Evolutionary conservation across 2,329 filamentous ascomycete species (phyloP).

Genomic region (Hypomyces rosellus): DNA sequence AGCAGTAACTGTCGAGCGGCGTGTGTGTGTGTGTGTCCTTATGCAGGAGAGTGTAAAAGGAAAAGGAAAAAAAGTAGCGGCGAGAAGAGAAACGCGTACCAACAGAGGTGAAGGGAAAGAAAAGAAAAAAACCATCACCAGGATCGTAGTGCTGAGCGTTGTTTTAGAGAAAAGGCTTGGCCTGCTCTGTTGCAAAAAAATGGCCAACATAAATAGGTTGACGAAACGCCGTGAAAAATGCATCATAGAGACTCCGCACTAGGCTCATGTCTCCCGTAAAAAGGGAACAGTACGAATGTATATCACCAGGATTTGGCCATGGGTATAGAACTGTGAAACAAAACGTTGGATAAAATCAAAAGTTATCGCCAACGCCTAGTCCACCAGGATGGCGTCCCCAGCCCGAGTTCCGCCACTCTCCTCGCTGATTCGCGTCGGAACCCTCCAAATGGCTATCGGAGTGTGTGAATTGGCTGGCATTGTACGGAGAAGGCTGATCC

Average conservation of each 20-base stretch:
- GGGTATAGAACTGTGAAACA: conserved; percentile 8
- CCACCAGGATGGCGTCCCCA: conserved; percentile 46
- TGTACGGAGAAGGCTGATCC: conserved; percentile 40
- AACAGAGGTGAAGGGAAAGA: background rate
- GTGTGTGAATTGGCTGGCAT: conserved; percentile 36
- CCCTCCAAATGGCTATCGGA: conserved; percentile 35
- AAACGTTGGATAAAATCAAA: conserved; percentile 22
- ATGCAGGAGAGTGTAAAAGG: conserved; percentile 4
- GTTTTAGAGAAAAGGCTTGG: conserved; percentile 7
- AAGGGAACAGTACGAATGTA: conserved; percentile 8
- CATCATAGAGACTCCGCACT: conserved; percentile 31
- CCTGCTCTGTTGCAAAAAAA: conserved; percentile 15
- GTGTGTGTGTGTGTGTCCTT: too few relatives aligned
- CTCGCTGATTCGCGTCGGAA: conserved; percentile 38
- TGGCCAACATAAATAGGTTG: conserved; percentile 15
- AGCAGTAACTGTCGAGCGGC: background rate
- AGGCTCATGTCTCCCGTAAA: conserved; percentile 24
- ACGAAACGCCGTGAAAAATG: conserved; percentile 33
- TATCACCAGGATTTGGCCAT: conserved; percentile 7
- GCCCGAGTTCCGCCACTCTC: conserved; percentile 53
- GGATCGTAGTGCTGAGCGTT: conserved; percentile 7
- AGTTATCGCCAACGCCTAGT: conserved; percentile 42
- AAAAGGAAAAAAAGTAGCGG: conserved; percentile 9
- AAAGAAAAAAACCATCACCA: conserved; percentile 12
- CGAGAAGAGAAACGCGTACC: conserved; percentile 7